Conservation (phyloP, 1,139 yeast species). For the Yamadazyma epiphylla region DNA sequence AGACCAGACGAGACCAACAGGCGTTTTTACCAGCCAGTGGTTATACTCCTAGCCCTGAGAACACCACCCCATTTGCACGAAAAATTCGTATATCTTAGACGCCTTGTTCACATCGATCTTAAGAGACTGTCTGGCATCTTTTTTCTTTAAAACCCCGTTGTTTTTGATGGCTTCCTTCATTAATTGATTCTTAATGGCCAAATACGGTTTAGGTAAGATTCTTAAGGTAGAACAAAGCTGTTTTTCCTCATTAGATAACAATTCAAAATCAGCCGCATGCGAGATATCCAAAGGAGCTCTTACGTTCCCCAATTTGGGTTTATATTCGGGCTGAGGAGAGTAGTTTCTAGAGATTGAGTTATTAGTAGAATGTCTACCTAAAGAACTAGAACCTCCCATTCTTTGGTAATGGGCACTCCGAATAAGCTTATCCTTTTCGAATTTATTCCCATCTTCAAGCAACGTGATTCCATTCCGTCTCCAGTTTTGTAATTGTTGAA, state of each 20-base stretch:
- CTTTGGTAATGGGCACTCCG: constrained; percentile 59
- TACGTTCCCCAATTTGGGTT: constrained; percentile 32
- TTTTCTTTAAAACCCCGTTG: constrained; percentile 79
- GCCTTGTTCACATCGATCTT: constrained; percentile 87
- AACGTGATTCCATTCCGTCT: constrained; percentile 84
- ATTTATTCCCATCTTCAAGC: constrained; percentile 77
- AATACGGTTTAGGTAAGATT: constrained; percentile 86
- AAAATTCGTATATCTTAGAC: constrained; percentile 84
- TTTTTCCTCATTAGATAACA: constrained; percentile 82
- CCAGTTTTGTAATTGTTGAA: constrained; percentile 91
- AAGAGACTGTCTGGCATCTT: constrained; percentile 75
- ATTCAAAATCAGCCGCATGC: constrained; percentile 77
- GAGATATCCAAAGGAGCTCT: constrained; percentile 71
- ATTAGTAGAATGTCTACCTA: constrained; percentile 23
- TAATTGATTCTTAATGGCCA: constrained; percentile 88
- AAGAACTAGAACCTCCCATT: constrained; percentile 42
- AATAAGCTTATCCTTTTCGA: constrained; percentile 80
- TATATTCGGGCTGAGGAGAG: constrained; percentile 39
- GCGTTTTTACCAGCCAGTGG: background rate
- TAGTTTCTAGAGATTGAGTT: constrained; percentile 15
- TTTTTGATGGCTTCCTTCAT: constrained; percentile 84
- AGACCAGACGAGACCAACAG: background rate
- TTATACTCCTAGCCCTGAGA: constrained; percentile 34
- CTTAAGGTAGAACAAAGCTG: constrained; percentile 78
- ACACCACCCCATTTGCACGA: constrained; percentile 87